A percentile compares a stretch with the other conserved stretches of the same genome.
Evolutionary conservation across 371 early-diverging fungal species (phyloP).

Genomic region (Haplosporangium sp.): DNA sequence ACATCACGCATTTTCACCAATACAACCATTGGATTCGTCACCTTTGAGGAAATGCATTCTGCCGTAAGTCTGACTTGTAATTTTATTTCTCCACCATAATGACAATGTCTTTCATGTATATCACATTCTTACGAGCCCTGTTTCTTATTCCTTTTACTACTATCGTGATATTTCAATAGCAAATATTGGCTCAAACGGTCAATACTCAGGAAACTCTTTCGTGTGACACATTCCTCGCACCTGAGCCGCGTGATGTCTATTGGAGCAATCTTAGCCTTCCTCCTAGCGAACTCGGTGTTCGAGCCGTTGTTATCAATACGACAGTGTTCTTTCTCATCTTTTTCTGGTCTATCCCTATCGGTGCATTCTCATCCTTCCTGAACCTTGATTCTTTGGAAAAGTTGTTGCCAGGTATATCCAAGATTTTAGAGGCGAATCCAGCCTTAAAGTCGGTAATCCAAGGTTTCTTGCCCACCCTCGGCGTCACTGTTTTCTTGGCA

Average conservation of each 20-base stretch:
- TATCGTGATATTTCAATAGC: constrained; percentile 51
- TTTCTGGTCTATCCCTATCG: constrained; percentile 59
- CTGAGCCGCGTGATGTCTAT: constrained; percentile 92
- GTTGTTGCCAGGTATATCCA: constrained; percentile 26
- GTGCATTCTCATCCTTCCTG: constrained; percentile 77
- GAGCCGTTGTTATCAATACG: constrained; percentile 64
- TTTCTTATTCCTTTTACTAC: constrained; percentile 1
- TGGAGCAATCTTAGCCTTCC: constrained; percentile 85
- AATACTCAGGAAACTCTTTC: constrained; percentile 75
- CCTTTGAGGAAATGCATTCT: constrained; percentile 65
- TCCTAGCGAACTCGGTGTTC: constrained; percentile 61
- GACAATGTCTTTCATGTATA: too few relatives aligned
- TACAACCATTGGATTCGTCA: constrained; percentile 72
- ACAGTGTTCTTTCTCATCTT: constrained; percentile 60
- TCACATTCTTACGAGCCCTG: background rate
- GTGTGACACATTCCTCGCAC: constrained; percentile 81
- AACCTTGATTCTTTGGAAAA: constrained; percentile 75
- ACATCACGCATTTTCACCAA: constrained; percentile 33
- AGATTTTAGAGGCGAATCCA: constrained; percentile 33
- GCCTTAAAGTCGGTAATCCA: constrained; percentile 65
- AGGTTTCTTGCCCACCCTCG: constrained; percentile 70
- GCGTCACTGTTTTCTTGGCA: constrained; percentile 68
- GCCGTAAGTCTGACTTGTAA: constrained; percentile 27
- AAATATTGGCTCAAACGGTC: constrained; percentile 71
- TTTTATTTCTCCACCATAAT: background rate